Conservation (phyloP, 2,329 filamentous ascomycete genomes). For the Dendryphion nanum region DNA sequence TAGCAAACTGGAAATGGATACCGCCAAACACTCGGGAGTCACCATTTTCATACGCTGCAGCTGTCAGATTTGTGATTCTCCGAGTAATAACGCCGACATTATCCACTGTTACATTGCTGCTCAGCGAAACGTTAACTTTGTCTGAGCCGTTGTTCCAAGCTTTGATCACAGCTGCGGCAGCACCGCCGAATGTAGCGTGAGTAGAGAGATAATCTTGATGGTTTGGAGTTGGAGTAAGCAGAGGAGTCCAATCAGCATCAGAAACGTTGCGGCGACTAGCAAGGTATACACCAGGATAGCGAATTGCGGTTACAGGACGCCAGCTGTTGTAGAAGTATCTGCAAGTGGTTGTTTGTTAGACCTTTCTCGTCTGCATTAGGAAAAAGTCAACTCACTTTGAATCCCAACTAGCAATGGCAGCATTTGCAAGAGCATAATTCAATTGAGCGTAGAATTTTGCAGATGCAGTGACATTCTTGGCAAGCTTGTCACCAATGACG, state of each 20-base stretch:
- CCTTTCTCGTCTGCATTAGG: neutral
- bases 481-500: constrained; percentile 17
- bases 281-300: constrained; percentile 16
- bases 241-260: constrained; percentile 20
- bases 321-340: constrained; percentile 22
- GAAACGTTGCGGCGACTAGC: constrained; percentile 17
- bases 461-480: constrained; percentile 18
- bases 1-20: constrained; percentile 27
- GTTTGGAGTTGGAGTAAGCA: constrained; percentile 22
- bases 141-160: constrained; percentile 17
- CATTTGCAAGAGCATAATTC: constrained; percentile 28
- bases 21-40: constrained; percentile 27
- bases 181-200: constrained; percentile 25
- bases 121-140: constrained; percentile 16
- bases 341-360: neutral
- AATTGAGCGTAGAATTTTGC: constrained; percentile 28
- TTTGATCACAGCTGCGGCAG: constrained; percentile 21
- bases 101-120: constrained; percentile 26
- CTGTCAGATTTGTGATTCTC: constrained; percentile 19
- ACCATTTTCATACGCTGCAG: constrained; percentile 25
- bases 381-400: constrained; percentile 13
- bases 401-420: constrained; percentile 25
- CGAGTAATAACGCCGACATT: constrained; percentile 22
- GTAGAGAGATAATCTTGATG: constrained; percentile 29
- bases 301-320: constrained; percentile 23